Evolutionary conservation across 306 rosid genomes (phyloP).

Genomic region (Trifolium pratense): DNA sequence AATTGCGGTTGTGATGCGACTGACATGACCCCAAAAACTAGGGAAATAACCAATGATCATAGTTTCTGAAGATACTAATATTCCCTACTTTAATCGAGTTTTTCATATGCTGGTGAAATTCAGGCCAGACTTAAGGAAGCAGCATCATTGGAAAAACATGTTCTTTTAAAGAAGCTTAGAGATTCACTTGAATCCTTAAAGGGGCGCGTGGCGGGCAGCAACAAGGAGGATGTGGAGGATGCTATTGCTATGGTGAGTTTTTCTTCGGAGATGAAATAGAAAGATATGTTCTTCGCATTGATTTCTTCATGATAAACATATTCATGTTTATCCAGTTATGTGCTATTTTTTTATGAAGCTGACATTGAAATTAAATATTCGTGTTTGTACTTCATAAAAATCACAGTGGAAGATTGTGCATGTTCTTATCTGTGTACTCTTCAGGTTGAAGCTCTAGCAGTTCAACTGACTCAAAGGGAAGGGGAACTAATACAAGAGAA

Average conservation of each 20-base stretch:
- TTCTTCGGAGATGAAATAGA: background rate
- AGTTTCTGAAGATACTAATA: slow-evolving; percentile 23
- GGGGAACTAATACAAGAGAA: slow-evolving; percentile 83
- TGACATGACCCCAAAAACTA: background rate
- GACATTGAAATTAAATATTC: background rate
- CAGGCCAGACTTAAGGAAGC: slow-evolving; percentile 97
- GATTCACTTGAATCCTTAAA: slow-evolving; percentile 90
- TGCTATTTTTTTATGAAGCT: slow-evolving; percentile 6
- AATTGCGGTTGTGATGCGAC: background rate
- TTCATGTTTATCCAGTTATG: background rate
- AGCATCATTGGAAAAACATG: slow-evolving; percentile 91
- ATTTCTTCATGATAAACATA: slow-evolving; percentile 27
- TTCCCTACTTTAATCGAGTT: slow-evolving; percentile 36
- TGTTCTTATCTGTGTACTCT: slow-evolving; percentile 15
- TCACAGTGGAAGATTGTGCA: background rate
- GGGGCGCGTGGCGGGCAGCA: slow-evolving; percentile 90
- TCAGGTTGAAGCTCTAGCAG: slow-evolving; percentile 80
- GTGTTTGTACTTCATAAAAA: slow-evolving; percentile 2
- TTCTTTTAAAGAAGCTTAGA: slow-evolving; percentile 90
- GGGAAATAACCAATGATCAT: slow-evolving; percentile 18
- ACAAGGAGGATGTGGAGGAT: slow-evolving; percentile 93
- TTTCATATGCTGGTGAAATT: slow-evolving; percentile 43
- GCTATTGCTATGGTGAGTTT: slow-evolving; percentile 90
- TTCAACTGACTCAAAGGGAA: slow-evolving; percentile 84
- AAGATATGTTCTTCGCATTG: slow-evolving; percentile 6